Percentiles rank a stretch among this genome's conserved stretches.
Evolutionary conservation across 2,329 filamentous ascomycete genomes (phyloP).

Genomic region (Xylariales sp.): DNA sequence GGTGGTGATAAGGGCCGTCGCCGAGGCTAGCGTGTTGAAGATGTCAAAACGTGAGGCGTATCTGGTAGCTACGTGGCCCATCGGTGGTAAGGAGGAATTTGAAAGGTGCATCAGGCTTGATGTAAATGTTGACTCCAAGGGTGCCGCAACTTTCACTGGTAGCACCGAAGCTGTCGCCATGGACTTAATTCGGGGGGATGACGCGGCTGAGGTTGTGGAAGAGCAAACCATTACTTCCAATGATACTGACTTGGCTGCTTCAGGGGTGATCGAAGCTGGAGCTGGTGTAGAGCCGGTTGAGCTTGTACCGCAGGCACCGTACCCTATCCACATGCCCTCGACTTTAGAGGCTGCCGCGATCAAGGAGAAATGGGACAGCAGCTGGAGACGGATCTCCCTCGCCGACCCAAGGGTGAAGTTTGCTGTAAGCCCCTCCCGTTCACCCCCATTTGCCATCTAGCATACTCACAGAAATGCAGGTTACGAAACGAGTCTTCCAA

Average conservation of each 20-base stretch:
- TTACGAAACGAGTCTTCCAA: conserved; percentile 75
- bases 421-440: conserved; percentile 52
- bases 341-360: conserved; percentile 37
- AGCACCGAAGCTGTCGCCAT: conserved; percentile 30
- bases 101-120: conserved; percentile 30
- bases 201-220: conserved; percentile 15
- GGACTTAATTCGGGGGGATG: conserved; percentile 24
- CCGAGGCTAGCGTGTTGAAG: conserved; percentile 46
- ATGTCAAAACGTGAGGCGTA: conserved; percentile 23
- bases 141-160: conserved; percentile 34
- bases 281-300: no score
- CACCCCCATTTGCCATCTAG: not conserved
- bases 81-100: conserved; percentile 28
- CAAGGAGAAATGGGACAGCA: conserved; percentile 42
- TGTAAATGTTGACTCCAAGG: conserved; percentile 34
- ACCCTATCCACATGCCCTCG: no score
- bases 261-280: no score
- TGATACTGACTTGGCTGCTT: no score
- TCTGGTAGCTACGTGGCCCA: conserved; percentile 19
- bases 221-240: no score
- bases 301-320: no score
- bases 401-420: conserved; percentile 61
- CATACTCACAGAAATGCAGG: conserved; percentile 41
- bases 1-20: conserved; percentile 44
- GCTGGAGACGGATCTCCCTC: conserved; percentile 57